Conservation (phyloP, 2,329 filamentous ascomycete species). For the Penicillium concentricum region DNA sequence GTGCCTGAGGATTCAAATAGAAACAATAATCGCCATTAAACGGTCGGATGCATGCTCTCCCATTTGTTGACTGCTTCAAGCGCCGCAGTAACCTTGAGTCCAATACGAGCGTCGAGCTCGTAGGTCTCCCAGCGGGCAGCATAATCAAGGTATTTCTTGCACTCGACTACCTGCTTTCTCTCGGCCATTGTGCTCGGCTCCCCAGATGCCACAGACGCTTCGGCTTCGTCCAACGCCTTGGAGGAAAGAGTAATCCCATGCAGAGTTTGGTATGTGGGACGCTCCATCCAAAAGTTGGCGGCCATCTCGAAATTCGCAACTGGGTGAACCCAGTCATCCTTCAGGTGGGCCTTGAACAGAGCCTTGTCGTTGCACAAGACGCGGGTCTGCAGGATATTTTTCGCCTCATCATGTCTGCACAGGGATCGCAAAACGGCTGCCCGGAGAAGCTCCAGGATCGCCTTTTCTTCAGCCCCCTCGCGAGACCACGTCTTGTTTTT, state of each 20-base stretch:
- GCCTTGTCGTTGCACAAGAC: conserved; percentile 60
- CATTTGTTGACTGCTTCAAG: conserved; percentile 46
- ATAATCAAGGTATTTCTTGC: conserved; percentile 56
- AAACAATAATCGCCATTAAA: not conserved
- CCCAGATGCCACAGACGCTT: not conserved
- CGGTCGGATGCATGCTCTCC: conserved; percentile 32
- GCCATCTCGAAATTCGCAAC: conserved; percentile 84
- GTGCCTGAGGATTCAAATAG: not conserved
- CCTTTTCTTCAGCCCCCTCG: conserved; percentile 60
- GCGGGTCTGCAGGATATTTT: conserved; percentile 58
- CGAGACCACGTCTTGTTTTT: conserved; percentile 51
- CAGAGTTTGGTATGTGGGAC: conserved; percentile 41
- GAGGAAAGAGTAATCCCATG: conserved; percentile 19
- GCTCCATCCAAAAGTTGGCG: conserved; percentile 74
- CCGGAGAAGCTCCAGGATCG: conserved; percentile 65
- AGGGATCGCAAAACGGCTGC: conserved; percentile 66
- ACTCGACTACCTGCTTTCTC: conserved; percentile 49
- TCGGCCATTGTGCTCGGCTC: conserved; percentile 24
- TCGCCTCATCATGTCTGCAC: conserved; percentile 64
- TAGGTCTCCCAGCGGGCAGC: conserved; percentile 61
- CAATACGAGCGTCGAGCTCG: conserved; percentile 60
- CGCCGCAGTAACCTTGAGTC: conserved; percentile 49
- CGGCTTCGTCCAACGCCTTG: conserved; percentile 1
- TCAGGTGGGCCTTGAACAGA: conserved; percentile 52
- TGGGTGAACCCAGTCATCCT: conserved; percentile 64